These are phyloP conservation scores for Candida parachauliodes DNA, from an alignment of 805 yeast genomes.

Conservation along the genomic window DNA sequence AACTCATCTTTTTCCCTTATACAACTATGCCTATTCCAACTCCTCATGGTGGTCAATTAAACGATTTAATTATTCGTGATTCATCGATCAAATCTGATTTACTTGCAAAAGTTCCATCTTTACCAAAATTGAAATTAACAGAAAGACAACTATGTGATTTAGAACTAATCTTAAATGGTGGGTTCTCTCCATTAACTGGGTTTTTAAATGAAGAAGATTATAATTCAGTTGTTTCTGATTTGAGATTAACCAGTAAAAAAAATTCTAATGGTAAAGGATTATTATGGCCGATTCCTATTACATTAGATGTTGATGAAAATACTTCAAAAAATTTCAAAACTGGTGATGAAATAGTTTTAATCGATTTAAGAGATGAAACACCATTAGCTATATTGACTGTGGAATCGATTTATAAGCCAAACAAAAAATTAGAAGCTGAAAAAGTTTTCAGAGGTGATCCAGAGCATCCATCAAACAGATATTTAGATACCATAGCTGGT, in stretches of 20 bases:
- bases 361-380: constrained; percentile 77
- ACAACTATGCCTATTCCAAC: constrained; percentile 52
- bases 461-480: constrained; percentile 89
- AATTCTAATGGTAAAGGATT: constrained; percentile 49
- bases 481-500: constrained; percentile 69
- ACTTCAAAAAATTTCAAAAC: constrained; percentile 40
- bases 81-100: constrained; percentile 53
- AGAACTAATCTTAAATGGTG: constrained; percentile 89
- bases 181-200: constrained; percentile 81
- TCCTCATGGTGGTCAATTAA: constrained; percentile 91
- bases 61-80: constrained; percentile 85
- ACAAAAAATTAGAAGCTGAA: constrained; percentile 75
- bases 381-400: constrained; percentile 80
- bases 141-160: constrained; percentile 91
- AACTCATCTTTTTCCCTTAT: neutral
- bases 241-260: constrained; percentile 58
- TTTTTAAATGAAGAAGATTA: constrained; percentile 67
- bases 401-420: constrained; percentile 74
- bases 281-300: constrained; percentile 91
- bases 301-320: constrained; percentile 64
- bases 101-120: constrained; percentile 45
- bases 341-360: constrained; percentile 66
- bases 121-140: constrained; percentile 54
- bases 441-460: constrained; percentile 94
- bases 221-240: constrained; percentile 58